Evolutionary conservation across 2,329 filamentous ascomycete species (phyloP).

Genomic region (Hyphodiscus sp.): DNA sequence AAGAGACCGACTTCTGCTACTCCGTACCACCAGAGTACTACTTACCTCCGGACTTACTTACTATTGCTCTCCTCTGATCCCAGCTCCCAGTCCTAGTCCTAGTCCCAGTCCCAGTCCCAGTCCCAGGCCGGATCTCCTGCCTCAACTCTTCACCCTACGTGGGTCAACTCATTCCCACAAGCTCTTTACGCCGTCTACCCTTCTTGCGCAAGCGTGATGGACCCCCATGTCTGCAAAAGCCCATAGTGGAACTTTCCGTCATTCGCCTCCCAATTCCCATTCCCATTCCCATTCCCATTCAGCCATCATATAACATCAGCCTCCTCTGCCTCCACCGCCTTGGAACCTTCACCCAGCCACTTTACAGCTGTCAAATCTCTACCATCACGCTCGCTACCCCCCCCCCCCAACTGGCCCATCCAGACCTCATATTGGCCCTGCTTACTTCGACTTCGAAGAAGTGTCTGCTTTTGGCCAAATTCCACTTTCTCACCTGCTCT

Average conservation of each 20-base stretch:
- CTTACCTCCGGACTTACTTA: no score
- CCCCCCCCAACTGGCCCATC: neutral
- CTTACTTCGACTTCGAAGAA: neutral
- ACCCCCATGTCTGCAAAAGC: constrained; percentile 13
- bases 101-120: no score
- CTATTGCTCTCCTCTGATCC: no score
- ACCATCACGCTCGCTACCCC: constrained; percentile 7
- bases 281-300: neutral
- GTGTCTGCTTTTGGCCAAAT: neutral
- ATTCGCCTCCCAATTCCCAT: constrained; percentile 5
- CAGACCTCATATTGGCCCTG: neutral
- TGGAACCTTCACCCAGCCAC: constrained; percentile 1
- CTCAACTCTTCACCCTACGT: neutral
- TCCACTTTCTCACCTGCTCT: neutral
- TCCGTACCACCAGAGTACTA: no score
- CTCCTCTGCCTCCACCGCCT: constrained; percentile 10
- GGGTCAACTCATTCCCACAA: neutral
- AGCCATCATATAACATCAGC: constrained; percentile 24
- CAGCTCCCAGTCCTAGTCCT: no score
- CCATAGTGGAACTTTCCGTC: constrained; percentile 20
- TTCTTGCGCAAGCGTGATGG: neutral
- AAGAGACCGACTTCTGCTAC: no score
- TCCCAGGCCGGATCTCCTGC: no score
- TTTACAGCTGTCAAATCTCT: neutral
- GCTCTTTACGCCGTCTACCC: no score